Evolutionary conservation across 495 filamentous ascomycete species (phyloP), one percentile per base, ranked within the genome.

Genomic region (Letharia columbiana): DNA sequence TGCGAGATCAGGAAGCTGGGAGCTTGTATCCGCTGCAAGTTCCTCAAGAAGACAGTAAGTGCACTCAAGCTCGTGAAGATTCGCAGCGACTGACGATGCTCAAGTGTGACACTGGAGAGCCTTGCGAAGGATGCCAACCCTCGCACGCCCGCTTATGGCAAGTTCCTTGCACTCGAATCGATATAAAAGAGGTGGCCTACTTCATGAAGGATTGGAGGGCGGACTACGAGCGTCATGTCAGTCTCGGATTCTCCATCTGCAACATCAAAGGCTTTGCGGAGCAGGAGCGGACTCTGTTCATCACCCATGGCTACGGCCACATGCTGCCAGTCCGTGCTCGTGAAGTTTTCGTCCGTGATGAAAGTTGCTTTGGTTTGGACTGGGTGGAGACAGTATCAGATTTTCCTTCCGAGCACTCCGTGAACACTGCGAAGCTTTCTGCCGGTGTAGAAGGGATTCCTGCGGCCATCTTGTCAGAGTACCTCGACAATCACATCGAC

Each of bases 131-230:
- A 28, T 96, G 92, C 79, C 89, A 94, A 76, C 92, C 92, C 20
- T 91, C 91, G 8, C 92, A 96, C 73, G 91, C 92, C 58, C 86
- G 92, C 64, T 80, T 96, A 52, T 96, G 92, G 92, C 91, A 96
- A 75, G 92, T 96, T 33, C 92, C 92, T 45, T 96, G 92, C 78
- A 96, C 92, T 18, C 88, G 92, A 37, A 96, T 96, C 68, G 92
- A 96, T 73, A 96, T 96, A 79, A 95, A 96, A 81, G 92, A 96
- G 69, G 94, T 96, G 72, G 90, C 84, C 41, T 96, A 92, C 72
- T 96, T 96, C 81, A 93, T 96, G 90, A 96, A 96, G 81, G 92
- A 96, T 75, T 96, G 91, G 91, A 93, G 89, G 77, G 91, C 90
- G 20, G 92, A 96, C 71, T 95, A 91, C 73, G 91, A 96, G 76